Base-by-base conservation (phyloP, 2,329 filamentous ascomycete genomes). In the Acrocalymma vagum region DNA sequence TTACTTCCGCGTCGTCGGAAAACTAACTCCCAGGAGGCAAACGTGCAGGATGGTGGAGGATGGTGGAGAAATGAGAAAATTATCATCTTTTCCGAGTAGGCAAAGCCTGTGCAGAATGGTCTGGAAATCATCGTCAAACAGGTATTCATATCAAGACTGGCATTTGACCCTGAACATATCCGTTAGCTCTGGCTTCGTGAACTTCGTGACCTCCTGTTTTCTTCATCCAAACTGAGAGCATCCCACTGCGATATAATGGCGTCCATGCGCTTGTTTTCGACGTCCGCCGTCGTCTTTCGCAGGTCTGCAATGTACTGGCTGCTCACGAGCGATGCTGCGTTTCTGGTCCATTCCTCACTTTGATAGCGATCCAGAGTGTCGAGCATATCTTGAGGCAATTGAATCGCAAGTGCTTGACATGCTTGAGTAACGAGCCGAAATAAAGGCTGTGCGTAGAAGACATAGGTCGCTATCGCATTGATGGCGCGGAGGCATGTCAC, bases 241-340 rank as follows among this genome's bases (percentile, higher is more conserved):
- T 59, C 57, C 63, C 63, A 65, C n/a, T 30, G 39, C 10, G 51
- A 55, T 6, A 67, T 52, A 26, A 67, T 44, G 14, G 45, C 54
- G 22, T 67, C 62, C 60, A 67, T 67, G 11, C 53, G 52, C 18
- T 36, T 39, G 17, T 41, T 51, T 29, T 61, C 54, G 4, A 51
- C 26, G 7, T 48, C 54, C 1, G 42, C 26, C 3, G 44, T 30
- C 6, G 42, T 38, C 34, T 53, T 50, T 9, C 55, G 42, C 13
- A 52, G 55, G 32, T 64, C 62, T 2, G 60, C 58, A 41, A 65
- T 55, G 22, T 60, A 67, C 32, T 61, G 60, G 28, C 59, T 64
- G 13, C 59, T 63, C 13, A 65, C 54, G 18, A 59, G 20, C 17
- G 29, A 48, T 2, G 51, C 53, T 15, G 60, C 63, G 10, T 58